Percentiles rank a stretch among this genome's conserved stretches.
These are phyloP conservation scores for Penicillium robsamsonii DNA, from an alignment of 495 filamentous ascomycete species.

Conservation along the genomic window DNA sequence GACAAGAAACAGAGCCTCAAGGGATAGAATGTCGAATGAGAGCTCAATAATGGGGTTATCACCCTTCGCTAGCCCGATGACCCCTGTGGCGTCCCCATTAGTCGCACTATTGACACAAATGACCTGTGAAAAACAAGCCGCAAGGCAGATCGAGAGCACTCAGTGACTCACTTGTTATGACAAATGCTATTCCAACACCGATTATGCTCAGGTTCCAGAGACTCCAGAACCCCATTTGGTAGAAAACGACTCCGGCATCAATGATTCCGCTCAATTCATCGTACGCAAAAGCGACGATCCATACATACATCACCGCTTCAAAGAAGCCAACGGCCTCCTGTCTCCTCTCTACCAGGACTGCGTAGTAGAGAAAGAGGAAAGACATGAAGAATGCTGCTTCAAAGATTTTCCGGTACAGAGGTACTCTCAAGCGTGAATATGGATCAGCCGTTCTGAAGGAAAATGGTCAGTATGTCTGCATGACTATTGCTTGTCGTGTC, in stretches of 20 bases:
- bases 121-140: neutral
- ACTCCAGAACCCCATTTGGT: conserved; percentile 87
- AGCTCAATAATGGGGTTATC: conserved; percentile 65
- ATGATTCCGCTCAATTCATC: conserved; percentile 80
- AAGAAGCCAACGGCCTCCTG: conserved; percentile 46
- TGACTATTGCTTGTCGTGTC: neutral
- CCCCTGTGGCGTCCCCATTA: conserved; percentile 46
- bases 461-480: conserved; percentile 12
- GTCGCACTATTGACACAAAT: neutral
- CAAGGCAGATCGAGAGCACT: conserved; percentile 16
- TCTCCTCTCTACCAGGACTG: conserved; percentile 67
- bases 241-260: conserved; percentile 80
- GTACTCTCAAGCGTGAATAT: conserved; percentile 80
- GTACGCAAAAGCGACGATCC: conserved; percentile 84
- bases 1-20: conserved; percentile 88
- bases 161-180: conserved; percentile 63
- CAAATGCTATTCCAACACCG: conserved; percentile 70
- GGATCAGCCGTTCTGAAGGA: conserved; percentile 63
- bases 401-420: conserved; percentile 87
- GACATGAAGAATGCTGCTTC: conserved; percentile 82
- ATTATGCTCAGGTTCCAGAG: conserved; percentile 87
- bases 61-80: conserved; percentile 65
- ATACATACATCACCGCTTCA: conserved; percentile 56
- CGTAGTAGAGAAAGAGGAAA: conserved; percentile 82
- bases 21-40: conserved; percentile 81